These are phyloP conservation scores for Dipodascopsis uninucleata DNA, from an alignment of 805 yeast genomes.

Conservation along the genomic window DNA sequence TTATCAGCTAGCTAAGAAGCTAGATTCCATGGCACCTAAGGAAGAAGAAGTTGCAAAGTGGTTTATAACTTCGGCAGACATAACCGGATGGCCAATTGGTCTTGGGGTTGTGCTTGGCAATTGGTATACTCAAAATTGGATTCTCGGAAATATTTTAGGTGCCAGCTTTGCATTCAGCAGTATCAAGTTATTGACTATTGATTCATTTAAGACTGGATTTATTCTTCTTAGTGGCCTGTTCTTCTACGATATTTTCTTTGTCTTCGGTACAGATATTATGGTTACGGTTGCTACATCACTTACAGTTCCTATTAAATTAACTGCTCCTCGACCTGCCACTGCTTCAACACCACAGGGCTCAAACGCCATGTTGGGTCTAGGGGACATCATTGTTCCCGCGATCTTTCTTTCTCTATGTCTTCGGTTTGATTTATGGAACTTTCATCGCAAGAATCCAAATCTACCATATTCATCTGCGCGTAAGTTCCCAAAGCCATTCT, in stretches of 20 bases:
- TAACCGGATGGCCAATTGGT: constrained; percentile 23
- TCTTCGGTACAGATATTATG: constrained; percentile 61
- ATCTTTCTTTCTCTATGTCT: constrained; percentile 50
- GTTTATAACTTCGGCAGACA: constrained; percentile 23
- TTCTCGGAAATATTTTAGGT: constrained; percentile 45
- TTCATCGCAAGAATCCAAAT: constrained; percentile 36
- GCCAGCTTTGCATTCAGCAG: constrained; percentile 45
- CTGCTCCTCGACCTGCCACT: constrained; percentile 41
- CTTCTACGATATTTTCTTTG: constrained; percentile 63
- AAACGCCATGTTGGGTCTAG: constrained; percentile 51
- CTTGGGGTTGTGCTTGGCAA: constrained; percentile 22
- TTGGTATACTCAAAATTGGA: constrained; percentile 43
- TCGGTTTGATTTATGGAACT: constrained; percentile 49
- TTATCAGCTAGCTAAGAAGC: constrained; percentile 8
- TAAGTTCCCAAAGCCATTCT: constrained; percentile 46
- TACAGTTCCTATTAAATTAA: constrained; percentile 52
- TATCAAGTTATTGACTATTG: constrained; percentile 40
- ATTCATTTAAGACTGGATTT: constrained; percentile 47
- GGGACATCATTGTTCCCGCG: constrained; percentile 65
- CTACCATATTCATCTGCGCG: constrained; percentile 31
- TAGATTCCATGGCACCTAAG: constrained; percentile 12
- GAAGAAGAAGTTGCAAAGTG: constrained; percentile 15
- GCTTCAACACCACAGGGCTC: constrained; percentile 15
- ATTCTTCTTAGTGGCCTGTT: constrained; percentile 50
- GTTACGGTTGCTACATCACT: constrained; percentile 54